Base-by-base conservation (phyloP, 495 filamentous ascomycete species). In the Aspergillus affinis region DNA sequence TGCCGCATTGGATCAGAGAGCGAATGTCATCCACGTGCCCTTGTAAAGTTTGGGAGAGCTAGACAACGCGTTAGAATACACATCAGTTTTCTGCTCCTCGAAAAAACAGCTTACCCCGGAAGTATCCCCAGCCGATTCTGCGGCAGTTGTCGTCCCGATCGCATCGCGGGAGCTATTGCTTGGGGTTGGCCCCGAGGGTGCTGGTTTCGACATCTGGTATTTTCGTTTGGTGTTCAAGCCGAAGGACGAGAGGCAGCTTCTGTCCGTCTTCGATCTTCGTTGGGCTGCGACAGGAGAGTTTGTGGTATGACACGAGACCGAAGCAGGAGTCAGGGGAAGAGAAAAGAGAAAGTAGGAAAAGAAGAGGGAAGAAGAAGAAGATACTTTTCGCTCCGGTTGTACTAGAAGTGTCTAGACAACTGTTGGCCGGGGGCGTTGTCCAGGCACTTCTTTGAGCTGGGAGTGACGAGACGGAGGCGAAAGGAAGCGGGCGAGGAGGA, bases 1-100 rank as follows among this genome's bases (percentile, higher is more conserved):
- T 86, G 54, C 86, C 85, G 71, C 88, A 91, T 53, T 83, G 85
- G 62, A 88, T 54, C 13, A 82, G 67, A 21, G 58, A 64, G 45
- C 81, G 73, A 49, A 84, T 71, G 58, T 81, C 79, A 57, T 82
- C 77, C 13, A 84, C 66, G 64, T 81, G 79, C 4, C 73, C 74
- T 62, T 84, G 79, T 18, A 84, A 66, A 5, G 75, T 82, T 58
- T 80, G 68, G 27, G 76, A 65, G 21, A 82, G 72, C 73, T 81
- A 54, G n/a, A 32, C 4, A 41, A 10, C 9, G 13, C 13, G 58
- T 54, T 47, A 63, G 56, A 68, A 56, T 64, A 57, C 62, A 32
- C 30, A 7, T 12, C 30, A 32, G 10, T 26, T 45, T 59, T 44
- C 20, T 57, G 21, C 19, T n/a, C 9, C 4, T 26, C 55, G 13